Evolutionary conservation across 495 filamentous ascomycete genomes (phyloP).

Genomic region (Xylona heveae): DNA sequence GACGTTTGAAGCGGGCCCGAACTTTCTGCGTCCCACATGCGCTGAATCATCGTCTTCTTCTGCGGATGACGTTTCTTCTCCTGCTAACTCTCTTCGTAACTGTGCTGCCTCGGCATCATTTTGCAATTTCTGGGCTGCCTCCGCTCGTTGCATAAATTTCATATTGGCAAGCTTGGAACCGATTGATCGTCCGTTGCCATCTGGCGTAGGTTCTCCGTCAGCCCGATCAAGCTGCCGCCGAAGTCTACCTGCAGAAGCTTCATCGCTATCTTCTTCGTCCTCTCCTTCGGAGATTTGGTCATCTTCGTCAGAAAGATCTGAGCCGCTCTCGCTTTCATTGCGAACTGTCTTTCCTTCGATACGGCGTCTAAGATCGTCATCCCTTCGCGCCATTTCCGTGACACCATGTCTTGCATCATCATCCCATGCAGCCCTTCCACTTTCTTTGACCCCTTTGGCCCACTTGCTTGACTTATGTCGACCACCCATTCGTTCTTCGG

Average conservation of each 20-base stretch:
- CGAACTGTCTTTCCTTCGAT: conserved; percentile 54
- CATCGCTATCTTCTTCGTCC: conserved; percentile 30
- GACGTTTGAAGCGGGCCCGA: conserved; percentile 12
- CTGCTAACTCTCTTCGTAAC: conserved; percentile 47
- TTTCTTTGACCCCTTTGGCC: conserved; percentile 74
- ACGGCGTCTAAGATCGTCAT: conserved; percentile 66
- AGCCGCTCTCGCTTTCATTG: conserved; percentile 25
- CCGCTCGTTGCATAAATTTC: conserved; percentile 86
- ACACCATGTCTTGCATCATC: conserved; percentile 59
- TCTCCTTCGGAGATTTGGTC: no score
- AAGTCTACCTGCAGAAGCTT: conserved; percentile 27
- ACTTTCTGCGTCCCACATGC: conserved; percentile 15
- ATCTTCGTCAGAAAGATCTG: conserved; percentile 25
- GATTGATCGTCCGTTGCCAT: neutral
- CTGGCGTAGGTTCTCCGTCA: conserved; percentile 11
- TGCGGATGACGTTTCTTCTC: conserved; percentile 19
- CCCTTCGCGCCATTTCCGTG: conserved; percentile 59
- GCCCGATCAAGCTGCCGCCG: conserved; percentile 37
- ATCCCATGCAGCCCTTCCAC: conserved; percentile 60
- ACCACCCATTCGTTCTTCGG: conserved; percentile 72
- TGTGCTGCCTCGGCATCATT: conserved; percentile 66
- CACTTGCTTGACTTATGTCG: conserved; percentile 85
- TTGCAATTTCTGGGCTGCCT: conserved; percentile 47
- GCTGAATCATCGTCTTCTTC: conserved; percentile 20
- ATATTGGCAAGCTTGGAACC: conserved; percentile 35